Base-by-base conservation (phyloP, 257 asterid genomes). In the Solanum rostratum region DNA sequence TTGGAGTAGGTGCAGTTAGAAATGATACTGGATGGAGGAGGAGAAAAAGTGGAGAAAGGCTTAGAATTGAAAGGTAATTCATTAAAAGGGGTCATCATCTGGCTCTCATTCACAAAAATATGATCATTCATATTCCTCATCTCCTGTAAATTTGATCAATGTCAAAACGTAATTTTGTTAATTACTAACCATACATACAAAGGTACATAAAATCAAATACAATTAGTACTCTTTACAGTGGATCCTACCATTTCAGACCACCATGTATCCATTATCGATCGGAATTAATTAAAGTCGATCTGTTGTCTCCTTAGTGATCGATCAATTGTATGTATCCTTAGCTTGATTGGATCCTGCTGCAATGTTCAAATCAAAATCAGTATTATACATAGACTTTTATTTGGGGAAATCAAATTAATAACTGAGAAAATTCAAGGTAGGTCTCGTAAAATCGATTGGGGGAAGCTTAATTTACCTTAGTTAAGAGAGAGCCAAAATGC, bases 171-270 rank as follows among this genome's bases (percentile, higher is more conserved):
- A 20, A 10, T 9, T 53, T 10, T n/a, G 37, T 74, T 24, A 15
- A 10, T 50, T 33, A 33, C 37, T 5, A 27, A 63, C 71, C 2
- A 27, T 27, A 15, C 14, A 62, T 14, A 50, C 0, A 54, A 9
- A 3, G 59, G 22, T 14, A 46, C 43, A 24, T 76, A 49, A 46
- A 74, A 74, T 74, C 81, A 46, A 74, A 46, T 46, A 14, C 1
- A 66, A 66, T 1, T 2, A 20, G 0, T 74, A 6, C 12, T 63
- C 8, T 52, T 65, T 78, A 55, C 22, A 29, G 54, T 29, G 8
- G 63, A 20, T 18, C 85, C 30, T 81, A 85, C 88, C 85, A 70
- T 29, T 85, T 85, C 83, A 53, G 68, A 30, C 65, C 79, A 50
- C 88, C 85, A 82, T n/a, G 68, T 65, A 71, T 86, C 88, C 88